phyloP scores from a whole-genome alignment of 2,329 filamentous ascomycete species.

The Alternaria incomplexa region DNA sequence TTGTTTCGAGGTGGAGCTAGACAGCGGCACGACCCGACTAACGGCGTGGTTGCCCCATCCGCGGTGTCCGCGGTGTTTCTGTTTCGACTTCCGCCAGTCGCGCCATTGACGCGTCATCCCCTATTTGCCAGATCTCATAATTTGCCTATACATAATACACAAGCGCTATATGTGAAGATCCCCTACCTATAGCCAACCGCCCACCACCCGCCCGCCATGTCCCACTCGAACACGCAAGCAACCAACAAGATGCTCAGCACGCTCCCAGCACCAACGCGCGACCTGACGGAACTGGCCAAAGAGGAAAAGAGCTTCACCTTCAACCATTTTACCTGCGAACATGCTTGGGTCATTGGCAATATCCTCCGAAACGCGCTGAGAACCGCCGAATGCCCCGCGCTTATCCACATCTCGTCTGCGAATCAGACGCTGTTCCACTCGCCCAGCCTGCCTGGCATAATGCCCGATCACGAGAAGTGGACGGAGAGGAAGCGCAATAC shows the following conservation, averaged over 20 bases:
- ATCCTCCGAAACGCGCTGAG: slow-evolving; percentile 69
- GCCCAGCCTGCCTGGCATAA: slow-evolving; percentile 69
- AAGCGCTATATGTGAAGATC: slow-evolving; percentile 4
- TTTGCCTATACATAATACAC: background rate
- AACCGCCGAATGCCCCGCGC: slow-evolving; percentile 59
- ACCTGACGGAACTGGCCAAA: slow-evolving; percentile 48
- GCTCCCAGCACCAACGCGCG: slow-evolving; percentile 43
- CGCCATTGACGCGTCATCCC: slow-evolving; percentile 4
- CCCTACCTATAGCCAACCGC: slow-evolving; percentile 7
- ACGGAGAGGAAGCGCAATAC: slow-evolving; percentile 70
- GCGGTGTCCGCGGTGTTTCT: background rate
- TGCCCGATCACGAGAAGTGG: slow-evolving; percentile 74
- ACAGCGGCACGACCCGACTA: slow-evolving; percentile 14
- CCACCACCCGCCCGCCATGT: background rate
- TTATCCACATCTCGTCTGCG: slow-evolving; percentile 71
- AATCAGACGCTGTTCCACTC: slow-evolving; percentile 73
- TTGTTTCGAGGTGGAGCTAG: slow-evolving; percentile 11
- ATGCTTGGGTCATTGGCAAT: slow-evolving; percentile 70
- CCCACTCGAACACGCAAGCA: slow-evolving; percentile 1
- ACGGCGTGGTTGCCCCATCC: background rate
- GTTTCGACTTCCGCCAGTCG: slow-evolving; percentile 2
- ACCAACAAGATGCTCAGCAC: slow-evolving; percentile 23
- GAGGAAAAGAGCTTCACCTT: slow-evolving; percentile 55
- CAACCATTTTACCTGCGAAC: slow-evolving; percentile 65
- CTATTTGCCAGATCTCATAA: slow-evolving; percentile 1